These are phyloP conservation scores for Capsicum pubescens DNA, from an alignment of 257 asterid genomes.

Conservation along the genomic window DNA sequence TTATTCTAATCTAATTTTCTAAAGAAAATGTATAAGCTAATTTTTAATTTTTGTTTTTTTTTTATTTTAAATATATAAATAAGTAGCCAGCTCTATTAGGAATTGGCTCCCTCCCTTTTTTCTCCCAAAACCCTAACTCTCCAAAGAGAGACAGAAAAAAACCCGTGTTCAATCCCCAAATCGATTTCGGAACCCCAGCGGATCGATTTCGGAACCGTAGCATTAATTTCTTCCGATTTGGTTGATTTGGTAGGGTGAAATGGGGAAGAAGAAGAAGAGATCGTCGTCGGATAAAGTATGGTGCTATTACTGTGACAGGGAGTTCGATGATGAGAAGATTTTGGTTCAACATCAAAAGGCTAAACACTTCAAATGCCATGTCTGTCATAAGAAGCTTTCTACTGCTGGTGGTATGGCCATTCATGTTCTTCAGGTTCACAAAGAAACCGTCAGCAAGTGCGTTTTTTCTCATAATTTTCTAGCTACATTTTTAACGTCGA, in stretches of 20 bases:
- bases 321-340: slow-evolving; percentile 97
- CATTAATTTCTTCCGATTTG: background rate
- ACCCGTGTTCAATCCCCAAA: slow-evolving; percentile 8
- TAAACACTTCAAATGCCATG: slow-evolving; percentile 94
- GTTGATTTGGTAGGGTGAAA: slow-evolving; percentile 29
- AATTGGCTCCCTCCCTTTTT: background rate
- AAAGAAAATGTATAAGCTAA: too few relatives aligned
- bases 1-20: too few relatives aligned
- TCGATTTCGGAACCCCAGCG: background rate
- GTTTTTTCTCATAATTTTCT: too few relatives aligned
- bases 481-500: too few relatives aligned
- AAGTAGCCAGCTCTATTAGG: background rate
- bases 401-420: slow-evolving; percentile 97
- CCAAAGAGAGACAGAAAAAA: background rate
- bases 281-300: slow-evolving; percentile 71
- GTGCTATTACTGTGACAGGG: slow-evolving; percentile 98
- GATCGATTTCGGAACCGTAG: background rate
- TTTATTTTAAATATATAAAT: too few relatives aligned
- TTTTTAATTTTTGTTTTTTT: too few relatives aligned
- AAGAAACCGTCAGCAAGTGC: slow-evolving; percentile 78
- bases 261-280: slow-evolving; percentile 99
- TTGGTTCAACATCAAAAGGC: slow-evolving; percentile 98
- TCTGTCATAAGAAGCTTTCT: slow-evolving; percentile 95
- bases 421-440: slow-evolving; percentile 97
- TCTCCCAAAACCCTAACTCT: slow-evolving; percentile 11